These are phyloP conservation scores for Vachellia collinsii DNA, from an alignment of 306 rosid genomes.

Conservation along the genomic window DNA sequence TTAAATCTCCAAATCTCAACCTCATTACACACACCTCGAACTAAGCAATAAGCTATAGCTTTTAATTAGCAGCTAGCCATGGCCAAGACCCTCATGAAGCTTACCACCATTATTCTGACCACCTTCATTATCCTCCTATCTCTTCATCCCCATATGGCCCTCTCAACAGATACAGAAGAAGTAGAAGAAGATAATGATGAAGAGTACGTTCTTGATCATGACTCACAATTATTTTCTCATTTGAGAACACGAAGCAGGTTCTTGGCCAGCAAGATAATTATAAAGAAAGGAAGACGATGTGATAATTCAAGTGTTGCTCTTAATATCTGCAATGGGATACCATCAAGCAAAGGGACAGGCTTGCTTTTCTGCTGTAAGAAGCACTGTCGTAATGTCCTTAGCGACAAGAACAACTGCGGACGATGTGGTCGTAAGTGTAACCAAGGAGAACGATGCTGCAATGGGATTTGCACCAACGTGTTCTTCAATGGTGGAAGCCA, in stretches of 20 bases:
- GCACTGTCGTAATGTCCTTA: conserved; percentile 63
- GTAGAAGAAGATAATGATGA: conserved; percentile 32
- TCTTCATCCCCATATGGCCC: conserved; percentile 30
- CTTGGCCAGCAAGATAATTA: conserved; percentile 31
- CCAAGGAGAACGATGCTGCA: conserved; percentile 55
- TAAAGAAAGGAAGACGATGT: conserved; percentile 55
- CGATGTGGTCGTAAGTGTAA: conserved; percentile 63
- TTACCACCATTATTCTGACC: conserved; percentile 56
- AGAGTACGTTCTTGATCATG: conserved; percentile 42
- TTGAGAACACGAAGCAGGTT: conserved; percentile 57
- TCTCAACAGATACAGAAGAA: conserved; percentile 31
- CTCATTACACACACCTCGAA: neutral
- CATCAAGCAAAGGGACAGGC: conserved; percentile 58
- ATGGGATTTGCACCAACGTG: conserved; percentile 51
- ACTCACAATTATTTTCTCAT: conserved; percentile 23
- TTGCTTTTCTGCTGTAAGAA: conserved; percentile 71
- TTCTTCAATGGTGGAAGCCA: conserved; percentile 33
- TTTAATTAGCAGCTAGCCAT: conserved; percentile 19
- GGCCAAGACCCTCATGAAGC: conserved; percentile 48
- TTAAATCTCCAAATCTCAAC: conserved; percentile 33
- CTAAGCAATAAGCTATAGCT: neutral
- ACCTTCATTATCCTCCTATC: conserved; percentile 32
- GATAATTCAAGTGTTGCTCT: conserved; percentile 17
- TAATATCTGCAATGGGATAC: conserved; percentile 61
- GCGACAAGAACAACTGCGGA: conserved; percentile 64